Evolutionary conservation across 768 basidiomycete genomes (phyloP), one percentile per base, ranked within the genome.

Genomic region (Hebeloma cylindrosporum): DNA sequence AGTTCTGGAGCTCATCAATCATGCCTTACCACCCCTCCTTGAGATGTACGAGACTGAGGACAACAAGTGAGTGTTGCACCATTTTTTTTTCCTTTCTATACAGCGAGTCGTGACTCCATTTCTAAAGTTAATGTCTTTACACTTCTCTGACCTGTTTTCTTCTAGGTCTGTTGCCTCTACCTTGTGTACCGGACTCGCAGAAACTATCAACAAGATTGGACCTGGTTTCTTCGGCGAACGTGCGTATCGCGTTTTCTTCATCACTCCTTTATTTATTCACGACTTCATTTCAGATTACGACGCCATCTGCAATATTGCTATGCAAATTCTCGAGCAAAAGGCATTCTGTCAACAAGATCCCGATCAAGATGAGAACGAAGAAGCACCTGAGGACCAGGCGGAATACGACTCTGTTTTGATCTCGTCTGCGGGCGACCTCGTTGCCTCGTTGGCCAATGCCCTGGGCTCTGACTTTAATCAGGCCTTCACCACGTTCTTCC

Each of bases 381-480:
- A 90, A 56, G 86, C 85, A 18, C 85, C 84, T 6, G 89, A 91
- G 62, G 90, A 91, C 51, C 85, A 88, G 58, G 93, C 94, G 1
- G 96, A 99, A 70, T 95, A 93, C 62, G 96, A 99, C 62, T 90
- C 94, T 3, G 89, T 96, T 43, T 77, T 99, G 46, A 88, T 98
- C 60, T 89, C 90, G 20, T 85, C 93, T 18, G 95, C 95, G 20
- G 88, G 87, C 30, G 96, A 99, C 62, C 85, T 99, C 43, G 93
- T 97, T 47, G 83, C 93, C 42, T 78, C 91, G 1, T 71, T 99
- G 51, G 91, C 94, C 23, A 82, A 79, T 47, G 87, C 82, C 6
- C 78, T 95, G n/a, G 93, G 93, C 4, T 51, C 77, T 16, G 89
- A 89, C 64, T 99, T 98, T 58, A 75, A 79, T 8, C 79, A 77